Evolutionary conservation across 371 early-diverging fungal genomes (phyloP).

Genomic region (Smittium culicis): DNA sequence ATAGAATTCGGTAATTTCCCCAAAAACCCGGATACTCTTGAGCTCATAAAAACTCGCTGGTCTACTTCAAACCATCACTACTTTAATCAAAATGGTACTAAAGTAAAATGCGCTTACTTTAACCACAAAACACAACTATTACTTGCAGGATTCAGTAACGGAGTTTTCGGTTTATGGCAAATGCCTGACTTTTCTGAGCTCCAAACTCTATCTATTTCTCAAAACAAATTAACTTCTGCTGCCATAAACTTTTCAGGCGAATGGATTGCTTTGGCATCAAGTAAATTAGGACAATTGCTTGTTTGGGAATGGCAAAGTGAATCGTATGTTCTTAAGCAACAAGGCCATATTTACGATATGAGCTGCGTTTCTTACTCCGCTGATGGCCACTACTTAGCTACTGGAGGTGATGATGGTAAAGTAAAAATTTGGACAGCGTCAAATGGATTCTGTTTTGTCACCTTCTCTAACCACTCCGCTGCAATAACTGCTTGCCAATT

Average conservation of each 20-base stretch:
- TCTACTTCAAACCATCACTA: slow-evolving; percentile 19
- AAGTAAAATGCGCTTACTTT: slow-evolving; percentile 69
- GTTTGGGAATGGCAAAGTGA: slow-evolving; percentile 99
- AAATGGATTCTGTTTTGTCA: slow-evolving; percentile 93
- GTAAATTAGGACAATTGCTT: slow-evolving; percentile 82
- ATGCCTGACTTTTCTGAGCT: slow-evolving; percentile 44
- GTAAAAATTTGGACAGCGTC: slow-evolving; percentile 93
- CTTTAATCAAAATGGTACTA: slow-evolving; percentile 36
- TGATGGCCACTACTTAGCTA: slow-evolving; percentile 89
- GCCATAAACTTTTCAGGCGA: slow-evolving; percentile 84
- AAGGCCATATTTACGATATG: slow-evolving; percentile 92
- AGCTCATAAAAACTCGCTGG: slow-evolving; percentile 17
- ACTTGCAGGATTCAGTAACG: slow-evolving; percentile 79
- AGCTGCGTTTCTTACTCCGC: slow-evolving; percentile 71
- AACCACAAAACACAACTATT: slow-evolving; percentile 58
- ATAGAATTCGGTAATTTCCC: slow-evolving; percentile 32
- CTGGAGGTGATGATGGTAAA: slow-evolving; percentile 94
- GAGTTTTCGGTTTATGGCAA: slow-evolving; percentile 94
- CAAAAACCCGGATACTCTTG: slow-evolving; percentile 15
- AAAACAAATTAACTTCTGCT: slow-evolving; percentile 75
- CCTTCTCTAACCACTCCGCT: slow-evolving; percentile 84
- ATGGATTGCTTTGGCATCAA: slow-evolving; percentile 92
- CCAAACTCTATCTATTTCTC: slow-evolving; percentile 62
- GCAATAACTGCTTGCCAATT: slow-evolving; percentile 75
- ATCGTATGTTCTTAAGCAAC: slow-evolving; percentile 92